These are phyloP conservation scores for Termitomyces sp. DNA, from an alignment of 1,284 basidiomycete genomes.

Conservation along the genomic window DNA sequence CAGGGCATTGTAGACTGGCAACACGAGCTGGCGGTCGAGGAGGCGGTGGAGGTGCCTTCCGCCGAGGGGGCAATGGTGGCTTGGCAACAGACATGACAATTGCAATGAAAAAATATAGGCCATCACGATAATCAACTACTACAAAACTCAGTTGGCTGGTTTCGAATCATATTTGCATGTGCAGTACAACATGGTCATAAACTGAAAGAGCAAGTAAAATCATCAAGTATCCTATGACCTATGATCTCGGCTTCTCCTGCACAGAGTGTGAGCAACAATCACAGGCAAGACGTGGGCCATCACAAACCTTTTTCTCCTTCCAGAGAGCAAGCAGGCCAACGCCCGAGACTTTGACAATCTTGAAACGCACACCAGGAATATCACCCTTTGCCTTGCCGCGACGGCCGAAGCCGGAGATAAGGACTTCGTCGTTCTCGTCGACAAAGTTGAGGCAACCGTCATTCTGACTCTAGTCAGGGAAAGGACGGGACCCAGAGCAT, in stretches of 20 bases:
- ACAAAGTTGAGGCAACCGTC: conserved; percentile 99
- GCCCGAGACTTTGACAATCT: conserved; percentile 99
- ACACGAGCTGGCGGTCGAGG: conserved; percentile 26
- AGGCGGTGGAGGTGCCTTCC: conserved; percentile 20
- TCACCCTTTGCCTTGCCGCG: conserved; percentile 99
- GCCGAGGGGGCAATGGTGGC: conserved; percentile 23
- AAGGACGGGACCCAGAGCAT: conserved; percentile 19
- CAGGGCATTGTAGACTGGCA: conserved; percentile 23
- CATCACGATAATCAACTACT: neutral
- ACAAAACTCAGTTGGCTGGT: neutral
- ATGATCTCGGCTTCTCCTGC: conserved; percentile 90
- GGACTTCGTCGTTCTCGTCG: conserved; percentile 99
- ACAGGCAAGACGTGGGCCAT: neutral
- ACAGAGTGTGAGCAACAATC: conserved; percentile 8
- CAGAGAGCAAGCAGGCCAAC: conserved; percentile 96
- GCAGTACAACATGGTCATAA: conserved; percentile 39
- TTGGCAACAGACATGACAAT: conserved; percentile 12
- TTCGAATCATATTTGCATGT: conserved; percentile 19
- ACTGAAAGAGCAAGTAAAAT: conserved; percentile 23
- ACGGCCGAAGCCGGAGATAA: conserved; percentile 99
- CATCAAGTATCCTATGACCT: conserved; percentile 27
- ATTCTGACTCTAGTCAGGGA: conserved; percentile 51
- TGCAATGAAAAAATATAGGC: neutral
- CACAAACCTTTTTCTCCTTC: conserved; percentile 95
- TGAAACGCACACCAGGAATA: conserved; percentile 97